Percentiles rank a stretch among this genome's conserved stretches.
These are phyloP conservation scores for Berberis thunbergii DNA, from an alignment of 164 flowering plant genomes.

Conservation along the genomic window DNA sequence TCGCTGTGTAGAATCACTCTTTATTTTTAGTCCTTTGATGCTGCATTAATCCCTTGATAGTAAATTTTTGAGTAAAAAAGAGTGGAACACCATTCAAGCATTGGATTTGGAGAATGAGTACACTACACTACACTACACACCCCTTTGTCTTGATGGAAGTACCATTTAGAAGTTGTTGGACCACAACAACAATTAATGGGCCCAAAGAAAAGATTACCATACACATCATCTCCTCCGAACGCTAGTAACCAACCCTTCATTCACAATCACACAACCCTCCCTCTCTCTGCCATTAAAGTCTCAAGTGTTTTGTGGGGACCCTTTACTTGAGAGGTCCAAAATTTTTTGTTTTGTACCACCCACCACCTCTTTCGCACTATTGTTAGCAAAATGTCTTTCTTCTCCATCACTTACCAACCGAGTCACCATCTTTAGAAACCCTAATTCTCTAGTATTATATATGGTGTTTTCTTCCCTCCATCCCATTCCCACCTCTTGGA, in stretches of 20 bases:
- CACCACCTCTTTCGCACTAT: slow-evolving; percentile 17
- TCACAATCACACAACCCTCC: slow-evolving; percentile 15
- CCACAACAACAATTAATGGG: not conserved
- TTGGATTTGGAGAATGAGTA: too few relatives aligned
- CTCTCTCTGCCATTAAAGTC: slow-evolving; percentile 39
- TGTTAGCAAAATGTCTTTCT: slow-evolving; percentile 10
- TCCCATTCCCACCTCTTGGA: too few relatives aligned
- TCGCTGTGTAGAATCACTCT: too few relatives aligned
- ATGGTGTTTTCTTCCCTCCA: not conserved
- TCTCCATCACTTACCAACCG: slow-evolving; percentile 10
- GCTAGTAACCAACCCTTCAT: slow-evolving; percentile 27
- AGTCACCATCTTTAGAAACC: slow-evolving; percentile 25
- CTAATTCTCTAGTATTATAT: slow-evolving; percentile 18
- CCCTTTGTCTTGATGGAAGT: not conserved
- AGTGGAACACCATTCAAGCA: too few relatives aligned
- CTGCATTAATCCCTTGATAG: too few relatives aligned
- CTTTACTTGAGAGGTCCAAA: slow-evolving; percentile 29
- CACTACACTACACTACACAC: too few relatives aligned
- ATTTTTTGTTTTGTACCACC: slow-evolving; percentile 8
- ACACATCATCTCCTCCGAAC: slow-evolving; percentile 1
- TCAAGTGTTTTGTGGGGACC: not conserved
- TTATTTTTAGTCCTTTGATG: too few relatives aligned
- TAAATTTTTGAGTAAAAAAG: too few relatives aligned
- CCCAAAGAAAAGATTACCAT: not conserved
- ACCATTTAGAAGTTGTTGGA: slow-evolving; percentile 1